phyloP scores from a whole-genome alignment of 2,329 filamentous ascomycete species.

The Pyrenophora tritici-repentis region DNA sequence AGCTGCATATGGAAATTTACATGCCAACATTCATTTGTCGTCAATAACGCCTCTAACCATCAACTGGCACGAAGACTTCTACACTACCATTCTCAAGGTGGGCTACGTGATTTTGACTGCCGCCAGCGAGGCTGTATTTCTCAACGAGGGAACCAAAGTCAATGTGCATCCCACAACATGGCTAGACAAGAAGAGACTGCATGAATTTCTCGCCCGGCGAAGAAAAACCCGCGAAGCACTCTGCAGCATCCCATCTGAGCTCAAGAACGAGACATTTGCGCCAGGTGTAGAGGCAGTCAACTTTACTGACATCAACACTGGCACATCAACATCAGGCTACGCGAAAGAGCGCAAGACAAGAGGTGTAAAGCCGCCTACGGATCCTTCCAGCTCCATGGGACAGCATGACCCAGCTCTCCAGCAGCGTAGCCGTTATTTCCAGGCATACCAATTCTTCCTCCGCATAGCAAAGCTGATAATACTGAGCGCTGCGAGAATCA shows the following conservation, averaged over 20 bases:
- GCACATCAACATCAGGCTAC: constrained; percentile 57
- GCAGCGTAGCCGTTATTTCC: constrained; percentile 78
- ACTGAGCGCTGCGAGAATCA: constrained; percentile 61
- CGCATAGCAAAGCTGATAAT: constrained; percentile 71
- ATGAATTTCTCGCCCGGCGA: constrained; percentile 68
- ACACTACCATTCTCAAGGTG: constrained; percentile 82
- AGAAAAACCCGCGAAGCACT: constrained; percentile 45
- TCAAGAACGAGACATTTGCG: constrained; percentile 50
- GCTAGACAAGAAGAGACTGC: constrained; percentile 84
- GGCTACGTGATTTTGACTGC: constrained; percentile 90
- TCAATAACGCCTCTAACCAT: constrained; percentile 69
- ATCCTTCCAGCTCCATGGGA: constrained; percentile 33
- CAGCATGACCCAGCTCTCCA: constrained; percentile 71
- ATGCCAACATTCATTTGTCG: constrained; percentile 84
- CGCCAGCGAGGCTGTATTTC: constrained; percentile 92
- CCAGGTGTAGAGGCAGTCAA: constrained; percentile 39
- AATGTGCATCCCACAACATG: constrained; percentile 79
- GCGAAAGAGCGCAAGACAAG: constrained; percentile 70
- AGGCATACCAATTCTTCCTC: constrained; percentile 75
- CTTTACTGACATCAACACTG: constrained; percentile 43
- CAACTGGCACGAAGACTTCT: constrained; percentile 91
- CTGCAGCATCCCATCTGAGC: constrained; percentile 49
- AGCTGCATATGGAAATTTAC: constrained; percentile 83
- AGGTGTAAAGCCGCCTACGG: constrained; percentile 29
- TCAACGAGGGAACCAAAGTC: constrained; percentile 84